Base-by-base conservation (phyloP, 352 stramenopile species). In the Phytophthora pseudosyringae region DNA sequence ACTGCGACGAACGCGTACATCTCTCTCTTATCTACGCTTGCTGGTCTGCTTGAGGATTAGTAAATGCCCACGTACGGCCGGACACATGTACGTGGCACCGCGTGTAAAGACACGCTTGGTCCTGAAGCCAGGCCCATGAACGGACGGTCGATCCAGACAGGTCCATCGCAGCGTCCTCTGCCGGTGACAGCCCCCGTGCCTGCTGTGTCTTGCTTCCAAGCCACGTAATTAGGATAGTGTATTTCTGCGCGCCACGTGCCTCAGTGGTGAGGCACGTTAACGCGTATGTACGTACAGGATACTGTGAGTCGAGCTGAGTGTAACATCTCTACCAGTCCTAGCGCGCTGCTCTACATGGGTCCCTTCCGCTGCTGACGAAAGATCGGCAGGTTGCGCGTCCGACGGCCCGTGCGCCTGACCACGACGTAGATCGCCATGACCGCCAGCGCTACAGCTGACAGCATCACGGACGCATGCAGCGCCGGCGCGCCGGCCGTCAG, bases 381-480 rank as follows among this genome's bases (percentile, higher is more conserved):
- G 38, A 68, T 69, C 26, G 64, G 64, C 10, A 73, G 49, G 28
- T 59, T 61, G 33, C 59, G 32, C 2, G 50, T 43, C 5, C 59
- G 26, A 15, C 66, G 52, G 3, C 46, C 35, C 41, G 10, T 33
- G 10, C 59, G 54, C 66, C 62, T 35, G 16, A 61, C 21, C 1
- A 51, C 58, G 5, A 60, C 36, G 54, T 70, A 69, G 28, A 73
- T 31, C 25, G 69, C 41, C 35, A 74, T 25, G 3, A 53, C 54
- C 38, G 31, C 54, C 28, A 70, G 29, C 35, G 39, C 36, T 21
- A 11, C 60, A 36, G 46, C 66, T 13, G 66, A 70, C 40, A 73
- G n/a, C 40, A 73, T 64, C 40, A 69, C 55, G 5, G 66, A 67
- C 18, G 66, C 58, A 56, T 57, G 50, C 41, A 70, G 29, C n/a